These are phyloP conservation scores for Santalum album DNA, from an alignment of 164 flowering plant species.

Conservation along the genomic window DNA sequence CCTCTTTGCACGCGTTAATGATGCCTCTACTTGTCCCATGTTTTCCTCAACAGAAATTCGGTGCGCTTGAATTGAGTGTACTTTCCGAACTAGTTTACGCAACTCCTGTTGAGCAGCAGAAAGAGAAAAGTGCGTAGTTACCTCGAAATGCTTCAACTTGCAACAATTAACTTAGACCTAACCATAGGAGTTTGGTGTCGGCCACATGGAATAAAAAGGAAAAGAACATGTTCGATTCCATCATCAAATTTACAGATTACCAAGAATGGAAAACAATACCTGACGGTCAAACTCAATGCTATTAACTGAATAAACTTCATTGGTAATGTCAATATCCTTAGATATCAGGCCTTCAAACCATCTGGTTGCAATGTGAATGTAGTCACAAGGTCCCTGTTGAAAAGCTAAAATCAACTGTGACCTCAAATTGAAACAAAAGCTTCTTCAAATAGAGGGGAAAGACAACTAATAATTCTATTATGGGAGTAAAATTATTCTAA, in stretches of 20 bases:
- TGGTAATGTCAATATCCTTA: conserved; percentile 53
- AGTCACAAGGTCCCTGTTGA: conserved; percentile 19
- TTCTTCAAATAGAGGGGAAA: not conserved
- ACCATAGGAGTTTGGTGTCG: too few species aligned
- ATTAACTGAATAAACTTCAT: conserved; percentile 72
- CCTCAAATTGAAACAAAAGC: not conserved
- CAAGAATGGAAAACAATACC: conserved; percentile 22
- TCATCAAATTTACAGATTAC: not conserved
- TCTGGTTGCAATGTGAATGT: conserved; percentile 37
- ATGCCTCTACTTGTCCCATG: conserved; percentile 17
- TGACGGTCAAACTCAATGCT: conserved; percentile 85
- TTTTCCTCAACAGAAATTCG: conserved; percentile 23
- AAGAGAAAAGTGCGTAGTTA: not conserved
- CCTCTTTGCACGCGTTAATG: conserved; percentile 30
- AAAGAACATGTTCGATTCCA: not conserved
- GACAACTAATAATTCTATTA: not conserved
- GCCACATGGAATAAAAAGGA: too few species aligned
- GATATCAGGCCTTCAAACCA: conserved; percentile 76
- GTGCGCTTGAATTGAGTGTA: conserved; percentile 34
- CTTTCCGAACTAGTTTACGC: conserved; percentile 59
- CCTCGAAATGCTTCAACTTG: too few species aligned
- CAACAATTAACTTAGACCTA: too few species aligned
- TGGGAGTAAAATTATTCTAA: not conserved
- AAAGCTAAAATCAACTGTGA: not conserved
- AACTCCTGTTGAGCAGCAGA: conserved; percentile 33